Conservation (phyloP, 345 rosid genomes). For the Rhodamnia rubescens region DNA sequence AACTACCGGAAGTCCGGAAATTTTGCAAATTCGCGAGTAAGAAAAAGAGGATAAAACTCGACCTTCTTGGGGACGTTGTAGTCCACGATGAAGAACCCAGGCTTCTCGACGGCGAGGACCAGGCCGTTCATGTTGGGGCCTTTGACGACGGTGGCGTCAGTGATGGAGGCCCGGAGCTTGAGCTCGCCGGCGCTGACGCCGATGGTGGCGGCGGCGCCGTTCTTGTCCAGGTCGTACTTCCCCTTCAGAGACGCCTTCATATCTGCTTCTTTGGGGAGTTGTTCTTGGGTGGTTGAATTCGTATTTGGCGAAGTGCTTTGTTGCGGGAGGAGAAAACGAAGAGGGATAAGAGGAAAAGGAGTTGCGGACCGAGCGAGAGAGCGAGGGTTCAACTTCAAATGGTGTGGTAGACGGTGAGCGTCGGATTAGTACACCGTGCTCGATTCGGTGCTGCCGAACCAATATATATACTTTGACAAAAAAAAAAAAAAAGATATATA, state of each 20-base stretch:
- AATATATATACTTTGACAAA: no score
- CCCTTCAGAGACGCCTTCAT: conserved; percentile 85
- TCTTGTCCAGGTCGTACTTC: conserved; percentile 45
- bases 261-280: not conserved
- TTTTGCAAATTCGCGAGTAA: not conserved
- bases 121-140: conserved; percentile 82
- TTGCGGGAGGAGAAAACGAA: not conserved
- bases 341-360: not conserved
- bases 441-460: not conserved
- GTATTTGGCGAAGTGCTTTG: not conserved
- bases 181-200: conserved; percentile 53
- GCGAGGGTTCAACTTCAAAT: not conserved
- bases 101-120: conserved; percentile 65
- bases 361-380: not conserved
- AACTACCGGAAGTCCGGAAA: not conserved
- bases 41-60: not conserved
- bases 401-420: not conserved
- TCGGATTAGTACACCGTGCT: not conserved
- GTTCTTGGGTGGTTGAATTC: not conserved
- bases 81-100: conserved; percentile 71
- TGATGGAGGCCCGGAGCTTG: conserved; percentile 68
- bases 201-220: conserved; percentile 29
- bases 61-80: conserved; percentile 80
- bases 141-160: conserved; percentile 65
- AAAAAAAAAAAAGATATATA: no score